A percentile compares a stretch with the other conserved stretches of the same genome.
These are phyloP conservation scores for Inonotus obliquus DNA, from an alignment of 1,284 basidiomycete genomes.

Conservation along the genomic window DNA sequence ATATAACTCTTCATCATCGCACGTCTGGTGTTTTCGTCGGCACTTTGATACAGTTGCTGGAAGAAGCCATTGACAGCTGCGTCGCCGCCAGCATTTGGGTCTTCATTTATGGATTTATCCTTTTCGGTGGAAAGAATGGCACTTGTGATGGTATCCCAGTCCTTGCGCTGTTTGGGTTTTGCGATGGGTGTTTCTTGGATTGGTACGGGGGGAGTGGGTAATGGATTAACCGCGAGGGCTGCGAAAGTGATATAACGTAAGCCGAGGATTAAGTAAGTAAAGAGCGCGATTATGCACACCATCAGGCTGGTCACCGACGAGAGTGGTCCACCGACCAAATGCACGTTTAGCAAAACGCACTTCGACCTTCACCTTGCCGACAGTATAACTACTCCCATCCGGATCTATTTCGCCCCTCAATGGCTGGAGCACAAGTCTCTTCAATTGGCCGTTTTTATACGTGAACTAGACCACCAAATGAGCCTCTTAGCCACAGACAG, in stretches of 20 bases:
- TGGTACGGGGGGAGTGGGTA: slow-evolving; percentile 27
- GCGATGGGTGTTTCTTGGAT: slow-evolving; percentile 19
- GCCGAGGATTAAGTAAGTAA: slow-evolving; percentile 6
- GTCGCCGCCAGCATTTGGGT: slow-evolving; percentile 83
- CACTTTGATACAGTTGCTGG: slow-evolving; percentile 80
- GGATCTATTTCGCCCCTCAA: slow-evolving; percentile 78
- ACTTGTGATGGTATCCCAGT: slow-evolving; percentile 81
- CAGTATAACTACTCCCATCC: slow-evolving; percentile 54
- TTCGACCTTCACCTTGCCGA: slow-evolving; percentile 84
- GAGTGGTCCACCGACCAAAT: slow-evolving; percentile 68
- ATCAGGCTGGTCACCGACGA: slow-evolving; percentile 71
- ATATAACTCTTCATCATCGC: slow-evolving; percentile 97
- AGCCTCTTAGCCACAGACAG: not conserved
- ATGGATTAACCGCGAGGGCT: slow-evolving; percentile 26
- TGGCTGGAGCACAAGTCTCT: slow-evolving; percentile 62
- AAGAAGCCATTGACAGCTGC: slow-evolving; percentile 73
- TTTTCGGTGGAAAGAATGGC: slow-evolving; percentile 60
- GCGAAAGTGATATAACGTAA: slow-evolving; percentile 11
- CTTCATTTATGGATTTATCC: slow-evolving; percentile 57
- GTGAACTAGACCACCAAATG: slow-evolving; percentile 38
- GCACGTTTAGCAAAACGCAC: slow-evolving; percentile 60
- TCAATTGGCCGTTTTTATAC: slow-evolving; percentile 58
- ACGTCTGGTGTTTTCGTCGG: slow-evolving; percentile 82
- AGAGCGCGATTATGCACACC: slow-evolving; percentile 53
- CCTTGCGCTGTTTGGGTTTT: slow-evolving; percentile 50